Evolutionary conservation across 768 basidiomycete genomes (phyloP).

Genomic region (Macrolepiota albuminosa): DNA sequence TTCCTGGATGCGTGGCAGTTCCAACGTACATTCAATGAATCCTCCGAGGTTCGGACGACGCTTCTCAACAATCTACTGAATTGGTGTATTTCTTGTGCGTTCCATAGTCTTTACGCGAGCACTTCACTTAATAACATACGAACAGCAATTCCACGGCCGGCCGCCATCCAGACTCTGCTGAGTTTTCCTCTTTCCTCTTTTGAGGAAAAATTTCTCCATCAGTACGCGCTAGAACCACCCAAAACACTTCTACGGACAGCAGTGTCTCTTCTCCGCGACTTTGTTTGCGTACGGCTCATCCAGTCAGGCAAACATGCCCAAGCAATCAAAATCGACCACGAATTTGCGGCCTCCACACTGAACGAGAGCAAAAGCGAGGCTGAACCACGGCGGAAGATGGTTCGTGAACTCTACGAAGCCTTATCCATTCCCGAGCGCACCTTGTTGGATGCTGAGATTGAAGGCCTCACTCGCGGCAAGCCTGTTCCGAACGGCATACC

Average conservation of each 20-base stretch:
- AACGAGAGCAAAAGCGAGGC: conserved; percentile 33
- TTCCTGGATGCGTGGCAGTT: conserved; percentile 74
- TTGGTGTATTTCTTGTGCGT: conserved; percentile 70
- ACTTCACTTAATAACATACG: conserved; percentile 29
- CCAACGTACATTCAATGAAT: conserved; percentile 66
- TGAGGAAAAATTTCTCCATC: conserved; percentile 56
- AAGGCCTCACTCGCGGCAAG: conserved; percentile 18
- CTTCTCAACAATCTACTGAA: conserved; percentile 56
- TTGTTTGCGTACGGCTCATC: conserved; percentile 75
- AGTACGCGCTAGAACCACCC: conserved; percentile 56
- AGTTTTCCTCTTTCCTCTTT: conserved; percentile 59
- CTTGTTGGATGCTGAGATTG: conserved; percentile 57
- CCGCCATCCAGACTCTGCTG: conserved; percentile 57
- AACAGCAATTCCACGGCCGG: conserved; percentile 57
- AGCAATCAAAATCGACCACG: conserved; percentile 73
- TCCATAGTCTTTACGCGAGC: background rate
- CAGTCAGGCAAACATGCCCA: conserved; percentile 64
- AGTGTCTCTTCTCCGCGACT: conserved; percentile 62
- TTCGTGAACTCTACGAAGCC: conserved; percentile 62
- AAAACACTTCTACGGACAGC: conserved; percentile 39
- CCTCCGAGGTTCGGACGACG: conserved; percentile 43
- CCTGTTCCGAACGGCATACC: conserved; percentile 7
- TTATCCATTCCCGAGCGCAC: conserved; percentile 61
- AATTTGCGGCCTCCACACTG: conserved; percentile 45
- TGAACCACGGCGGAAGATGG: conserved; percentile 60